Evolutionary conservation across 352 stramenopile species (phyloP).

Genomic region (Peronospora belbahrii): DNA sequence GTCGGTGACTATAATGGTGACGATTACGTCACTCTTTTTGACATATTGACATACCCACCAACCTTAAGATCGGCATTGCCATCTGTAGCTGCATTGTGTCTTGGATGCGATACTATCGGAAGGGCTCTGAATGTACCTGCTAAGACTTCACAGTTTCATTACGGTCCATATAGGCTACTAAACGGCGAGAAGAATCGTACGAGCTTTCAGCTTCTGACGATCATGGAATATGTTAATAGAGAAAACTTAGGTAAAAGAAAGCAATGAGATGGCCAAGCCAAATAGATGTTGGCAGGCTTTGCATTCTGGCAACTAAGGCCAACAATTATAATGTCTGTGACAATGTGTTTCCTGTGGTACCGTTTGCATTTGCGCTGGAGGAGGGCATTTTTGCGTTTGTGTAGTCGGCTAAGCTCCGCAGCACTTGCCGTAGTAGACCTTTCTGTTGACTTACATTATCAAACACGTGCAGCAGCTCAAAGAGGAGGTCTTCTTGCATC

Average conservation of each 20-base stretch:
- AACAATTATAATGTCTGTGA: constrained; percentile 14
- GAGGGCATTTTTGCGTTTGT: constrained; percentile 17
- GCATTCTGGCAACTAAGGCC: background rate
- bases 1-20: too few species aligned
- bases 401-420: constrained; percentile 45
- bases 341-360: constrained; percentile 1
- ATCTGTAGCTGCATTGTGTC: too few species aligned
- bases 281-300: background rate
- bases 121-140: too few species aligned
- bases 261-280: background rate
- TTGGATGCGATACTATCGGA: too few species aligned
- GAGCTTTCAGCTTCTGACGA: too few species aligned
- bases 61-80: too few species aligned
- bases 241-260: background rate
- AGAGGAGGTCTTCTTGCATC: constrained; percentile 56
- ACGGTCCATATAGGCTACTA: too few species aligned
- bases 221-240: too few species aligned
- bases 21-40: too few species aligned
- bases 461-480: constrained; percentile 73
- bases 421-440: constrained; percentile 53
- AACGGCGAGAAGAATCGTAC: too few species aligned
- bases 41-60: too few species aligned
- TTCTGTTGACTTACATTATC: constrained; percentile 64
- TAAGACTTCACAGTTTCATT: too few species aligned
- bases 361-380: constrained; percentile 8